phyloP scores from a whole-genome alignment of 108 stramenopile species.

The Seminavis robusta region DNA sequence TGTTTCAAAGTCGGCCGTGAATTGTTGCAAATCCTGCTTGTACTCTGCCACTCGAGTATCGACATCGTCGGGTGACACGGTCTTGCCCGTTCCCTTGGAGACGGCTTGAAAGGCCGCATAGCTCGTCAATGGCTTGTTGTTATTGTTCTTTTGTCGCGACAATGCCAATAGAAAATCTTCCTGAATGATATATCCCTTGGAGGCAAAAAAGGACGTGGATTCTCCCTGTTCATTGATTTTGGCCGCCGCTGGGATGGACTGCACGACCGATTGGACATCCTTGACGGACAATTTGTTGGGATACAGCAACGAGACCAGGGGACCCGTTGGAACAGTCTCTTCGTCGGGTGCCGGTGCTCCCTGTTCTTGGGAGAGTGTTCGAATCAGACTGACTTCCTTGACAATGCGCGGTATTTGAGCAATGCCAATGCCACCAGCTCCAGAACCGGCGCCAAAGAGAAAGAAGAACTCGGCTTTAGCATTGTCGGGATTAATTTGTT shows the following conservation, averaged over 20 bases:
- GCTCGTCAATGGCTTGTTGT: slow-evolving; percentile 31
- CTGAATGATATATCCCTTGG: slow-evolving; percentile 34
- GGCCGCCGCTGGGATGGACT: slow-evolving; percentile 23
- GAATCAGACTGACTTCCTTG: slow-evolving; percentile 21
- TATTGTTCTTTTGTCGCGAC: slow-evolving; percentile 23
- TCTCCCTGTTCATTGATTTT: slow-evolving; percentile 22
- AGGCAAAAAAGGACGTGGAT: slow-evolving; percentile 26
- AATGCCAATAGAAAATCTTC: slow-evolving; percentile 33
- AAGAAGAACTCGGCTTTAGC: slow-evolving; percentile 27
- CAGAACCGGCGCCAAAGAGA: slow-evolving; percentile 37
- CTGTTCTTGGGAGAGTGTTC: slow-evolving; percentile 17
- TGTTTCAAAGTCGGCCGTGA: slow-evolving; percentile 28
- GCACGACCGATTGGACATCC: slow-evolving; percentile 21
- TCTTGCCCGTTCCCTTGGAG: slow-evolving; percentile 31
- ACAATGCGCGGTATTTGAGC: slow-evolving; percentile 33
- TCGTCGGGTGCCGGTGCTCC: too few species aligned
- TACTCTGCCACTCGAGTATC: slow-evolving; percentile 25
- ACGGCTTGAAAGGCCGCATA: slow-evolving; percentile 38
- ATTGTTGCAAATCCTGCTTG: slow-evolving; percentile 10
- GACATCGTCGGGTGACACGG: slow-evolving; percentile 31
- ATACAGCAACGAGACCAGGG: slow-evolving; percentile 28
- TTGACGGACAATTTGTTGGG: slow-evolving; percentile 19
- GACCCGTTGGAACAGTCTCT: too few species aligned
- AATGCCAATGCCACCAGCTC: slow-evolving; percentile 41
- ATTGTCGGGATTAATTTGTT: neutral